Conservation (phyloP, 768 basidiomycete species). For the Russula sp. region DNA sequence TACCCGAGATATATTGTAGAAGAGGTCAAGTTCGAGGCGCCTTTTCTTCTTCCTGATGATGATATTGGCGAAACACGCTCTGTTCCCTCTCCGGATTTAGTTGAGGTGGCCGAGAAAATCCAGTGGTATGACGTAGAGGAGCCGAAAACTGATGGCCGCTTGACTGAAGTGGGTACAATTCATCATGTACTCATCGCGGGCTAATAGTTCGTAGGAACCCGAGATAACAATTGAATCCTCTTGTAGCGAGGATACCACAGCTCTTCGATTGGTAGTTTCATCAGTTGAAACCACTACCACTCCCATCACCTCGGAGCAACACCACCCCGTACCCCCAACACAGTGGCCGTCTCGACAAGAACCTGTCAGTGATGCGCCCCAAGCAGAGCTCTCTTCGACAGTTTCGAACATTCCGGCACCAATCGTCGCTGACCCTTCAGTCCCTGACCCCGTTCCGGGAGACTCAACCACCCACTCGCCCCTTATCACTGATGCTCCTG, state of each 20-base stretch:
- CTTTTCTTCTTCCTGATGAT: neutral
- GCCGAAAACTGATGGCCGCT: slow-evolving; percentile 13
- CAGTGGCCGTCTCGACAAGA: neutral
- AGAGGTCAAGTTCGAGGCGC: slow-evolving; percentile 1
- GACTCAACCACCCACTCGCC: slow-evolving; percentile 7
- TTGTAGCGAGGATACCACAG: neutral
- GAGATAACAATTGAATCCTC: neutral
- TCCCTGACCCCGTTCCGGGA: slow-evolving; percentile 27
- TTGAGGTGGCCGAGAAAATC: slow-evolving; percentile 1
- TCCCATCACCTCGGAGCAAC: neutral
- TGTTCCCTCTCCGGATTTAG: slow-evolving; percentile 17
- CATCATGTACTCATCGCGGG: neutral
- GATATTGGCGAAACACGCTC: slow-evolving; percentile 18
- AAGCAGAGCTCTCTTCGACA: neutral
- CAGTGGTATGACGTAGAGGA: slow-evolving; percentile 24
- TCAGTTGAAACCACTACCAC: neutral
- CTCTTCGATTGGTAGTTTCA: neutral
- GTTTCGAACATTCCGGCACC: slow-evolving; percentile 24
- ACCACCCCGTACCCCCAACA: neutral
- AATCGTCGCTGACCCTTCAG: slow-evolving; percentile 29
- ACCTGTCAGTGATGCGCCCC: neutral
- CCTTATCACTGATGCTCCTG: neutral
- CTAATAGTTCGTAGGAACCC: slow-evolving; percentile 14
- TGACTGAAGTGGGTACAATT: slow-evolving; percentile 13
- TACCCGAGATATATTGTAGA: slow-evolving; percentile 22